Evolutionary conservation across 2,329 filamentous ascomycete genomes (phyloP).

Genomic region (Sporothrix pallida): DNA sequence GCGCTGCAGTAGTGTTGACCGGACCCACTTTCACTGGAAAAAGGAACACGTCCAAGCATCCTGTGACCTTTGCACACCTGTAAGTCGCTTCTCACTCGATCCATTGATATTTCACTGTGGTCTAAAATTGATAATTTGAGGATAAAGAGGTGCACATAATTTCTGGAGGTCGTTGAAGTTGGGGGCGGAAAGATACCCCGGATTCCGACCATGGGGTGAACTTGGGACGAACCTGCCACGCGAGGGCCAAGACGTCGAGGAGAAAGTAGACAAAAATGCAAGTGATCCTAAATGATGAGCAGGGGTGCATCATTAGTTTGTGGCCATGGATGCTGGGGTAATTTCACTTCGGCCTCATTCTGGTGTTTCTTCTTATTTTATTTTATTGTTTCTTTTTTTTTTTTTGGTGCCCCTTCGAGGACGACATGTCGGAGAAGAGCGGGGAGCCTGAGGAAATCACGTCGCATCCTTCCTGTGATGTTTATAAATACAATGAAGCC

Average conservation of each 20-base stretch:
- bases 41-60: not conserved
- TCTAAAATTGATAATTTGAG: too few relatives aligned
- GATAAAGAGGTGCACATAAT: not conserved
- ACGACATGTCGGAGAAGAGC: too few relatives aligned
- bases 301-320: not conserved
- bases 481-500: not conserved
- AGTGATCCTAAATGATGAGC: not conserved
- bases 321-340: not conserved
- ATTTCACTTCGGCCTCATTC: not conserved
- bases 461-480: not conserved
- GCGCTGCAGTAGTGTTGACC: not conserved
- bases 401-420: too few relatives aligned
- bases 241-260: not conserved
- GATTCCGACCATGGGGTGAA: not conserved
- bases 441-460: too few relatives aligned
- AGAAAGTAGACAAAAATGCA: not conserved
- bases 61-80: too few relatives aligned
- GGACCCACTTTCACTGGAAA: not conserved
- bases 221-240: not conserved
- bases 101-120: too few relatives aligned
- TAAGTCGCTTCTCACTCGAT: too few relatives aligned
- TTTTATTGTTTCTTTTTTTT: too few relatives aligned
- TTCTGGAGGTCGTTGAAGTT: not conserved
- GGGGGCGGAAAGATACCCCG: not conserved
- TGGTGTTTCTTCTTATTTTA: too few relatives aligned